Percentiles rank a stretch among this genome's conserved stretches.
phyloP scores from a whole-genome alignment of 2,329 filamentous ascomycete genomes.

The Aureobasidium sp. region DNA sequence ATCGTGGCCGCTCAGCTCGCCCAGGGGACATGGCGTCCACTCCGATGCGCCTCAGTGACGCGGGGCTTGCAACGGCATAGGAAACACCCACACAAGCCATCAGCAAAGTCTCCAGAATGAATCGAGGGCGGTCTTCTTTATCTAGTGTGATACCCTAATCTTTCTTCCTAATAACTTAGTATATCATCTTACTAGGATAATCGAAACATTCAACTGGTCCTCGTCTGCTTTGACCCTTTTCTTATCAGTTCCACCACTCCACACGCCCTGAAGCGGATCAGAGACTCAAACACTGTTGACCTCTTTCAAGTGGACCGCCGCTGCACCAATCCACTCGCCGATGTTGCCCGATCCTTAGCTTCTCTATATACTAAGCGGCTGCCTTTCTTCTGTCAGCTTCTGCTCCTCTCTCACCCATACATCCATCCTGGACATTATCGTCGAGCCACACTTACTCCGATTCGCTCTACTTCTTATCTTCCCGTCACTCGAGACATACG shows the following conservation, averaged over 20 bases:
- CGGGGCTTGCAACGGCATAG: not conserved
- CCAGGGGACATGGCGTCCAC: not conserved
- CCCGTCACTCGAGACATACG: not conserved
- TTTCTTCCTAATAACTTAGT: not conserved
- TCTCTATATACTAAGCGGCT: not conserved
- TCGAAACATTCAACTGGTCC: not conserved
- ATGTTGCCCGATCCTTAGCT: not conserved
- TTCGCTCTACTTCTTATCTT: not conserved
- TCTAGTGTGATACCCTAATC: conserved; percentile 1
- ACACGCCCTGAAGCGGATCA: not conserved
- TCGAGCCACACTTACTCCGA: no score
- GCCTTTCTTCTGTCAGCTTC: not conserved
- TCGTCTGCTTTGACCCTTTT: not conserved
- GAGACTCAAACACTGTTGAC: not conserved
- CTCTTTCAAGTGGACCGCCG: not conserved
- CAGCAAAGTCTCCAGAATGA: not conserved
- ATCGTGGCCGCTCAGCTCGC: conserved; percentile 2
- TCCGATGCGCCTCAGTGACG: not conserved
- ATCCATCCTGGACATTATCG: not conserved
- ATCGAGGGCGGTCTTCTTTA: not conserved
- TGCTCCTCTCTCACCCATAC: not conserved
- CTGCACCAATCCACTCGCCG: not conserved
- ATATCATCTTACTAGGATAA: not conserved
- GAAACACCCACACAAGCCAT: conserved; percentile 1
- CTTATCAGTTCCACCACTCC: not conserved